Base-by-base conservation (phyloP, 352 stramenopile species). In the Pythium vanterpoolii region DNA sequence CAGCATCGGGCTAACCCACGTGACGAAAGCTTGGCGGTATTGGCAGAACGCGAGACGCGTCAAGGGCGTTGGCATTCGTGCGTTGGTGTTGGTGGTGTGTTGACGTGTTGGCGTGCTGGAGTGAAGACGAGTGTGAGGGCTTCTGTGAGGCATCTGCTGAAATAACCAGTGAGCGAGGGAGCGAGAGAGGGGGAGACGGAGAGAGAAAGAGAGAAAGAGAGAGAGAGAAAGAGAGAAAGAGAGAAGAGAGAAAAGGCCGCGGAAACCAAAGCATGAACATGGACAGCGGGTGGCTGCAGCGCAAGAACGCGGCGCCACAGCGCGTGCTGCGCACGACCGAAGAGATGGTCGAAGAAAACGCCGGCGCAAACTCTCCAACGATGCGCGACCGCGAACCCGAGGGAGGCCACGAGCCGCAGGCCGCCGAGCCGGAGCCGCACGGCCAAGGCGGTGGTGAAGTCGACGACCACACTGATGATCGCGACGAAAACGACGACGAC, bases 211-310 rank as follows among this genome's bases (percentile, higher is more conserved):
- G n/a, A n/a, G n/a, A n/a, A n/a, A n/a, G n/a, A n/a, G n/a, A n/a
- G n/a, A n/a, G n/a, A n/a, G n/a, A n/a, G n/a, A n/a, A n/a, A n/a
- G n/a, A n/a, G n/a, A n/a, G n/a, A n/a, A n/a, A n/a, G 33, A 38
- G 33, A 36, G 31, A 13, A 13, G 31, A 36, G 8, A 36, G 31
- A 36, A 36, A 38, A 9, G 5, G 3, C 11, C 16, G 10, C 33
- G 5, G 27, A 14, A 47, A 3, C 5, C 1, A 10, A 16, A 8
- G 11, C 24, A 23, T 43, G 18, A 48, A 14, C 21, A 42, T 31
- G 16, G 51, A 59, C 39, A 45, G 51, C 39, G 51, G 51, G 5
- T 59, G 51, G 51, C 38, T 59, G 23, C 51, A 14, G 19, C 51
- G 51, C 24, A 59, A 59, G 39, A 1, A 16, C 1, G 8, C 44